Base-by-base conservation (phyloP, 1,139 yeast species). In the Keqinozyma sinolaborantium region DNA sequence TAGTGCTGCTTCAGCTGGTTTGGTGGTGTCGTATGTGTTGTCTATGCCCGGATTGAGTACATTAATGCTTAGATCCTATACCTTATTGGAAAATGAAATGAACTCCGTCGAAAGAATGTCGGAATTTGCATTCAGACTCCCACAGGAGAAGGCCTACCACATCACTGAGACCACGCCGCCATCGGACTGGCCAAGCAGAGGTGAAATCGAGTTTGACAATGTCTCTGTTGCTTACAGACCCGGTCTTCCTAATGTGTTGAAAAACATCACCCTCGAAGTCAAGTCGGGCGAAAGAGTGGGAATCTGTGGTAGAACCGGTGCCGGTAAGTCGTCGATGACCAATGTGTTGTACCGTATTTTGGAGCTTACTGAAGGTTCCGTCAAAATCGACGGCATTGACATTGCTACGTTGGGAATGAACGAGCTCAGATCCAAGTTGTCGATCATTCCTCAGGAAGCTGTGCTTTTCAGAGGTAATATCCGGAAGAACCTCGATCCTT, bases 71-170 rank as follows among this genome's bases (percentile, higher is more conserved):
- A 60, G 79, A 50, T 64, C 80, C 4, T 57, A 65, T 38, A 83
- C 95, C 1, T 80, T 79, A 48, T 75, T 83, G 19, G 95, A 86
- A 52, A 85, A 83, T 56, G 83, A 82, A 49, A 74, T 86, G 87
- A 84, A 83, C 48, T 79, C 94, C 5, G 92, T 81, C n/a, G 95
- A 87, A 59, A 73, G 96, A 51, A 58, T 87, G 32, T 70, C 77
- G 39, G 73, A 79, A 35, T 85, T 85, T 55, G 92, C 90, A 1
- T 66, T 44, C 33, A 42, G 53, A 24, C 48, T 67, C 33, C 70
- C 68, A 4, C 59, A 58, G 36, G 73, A 67, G 41, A 64, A 65
- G 4, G 48, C 64, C 19, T 50, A 75, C 51, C 58, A 55, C 25
- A 75, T 70, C 32, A 62, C 73, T 1, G 84, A 73, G 29, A 62